Base-by-base conservation (phyloP, 345 rosid species). In the Gossypium raimondii region DNA sequence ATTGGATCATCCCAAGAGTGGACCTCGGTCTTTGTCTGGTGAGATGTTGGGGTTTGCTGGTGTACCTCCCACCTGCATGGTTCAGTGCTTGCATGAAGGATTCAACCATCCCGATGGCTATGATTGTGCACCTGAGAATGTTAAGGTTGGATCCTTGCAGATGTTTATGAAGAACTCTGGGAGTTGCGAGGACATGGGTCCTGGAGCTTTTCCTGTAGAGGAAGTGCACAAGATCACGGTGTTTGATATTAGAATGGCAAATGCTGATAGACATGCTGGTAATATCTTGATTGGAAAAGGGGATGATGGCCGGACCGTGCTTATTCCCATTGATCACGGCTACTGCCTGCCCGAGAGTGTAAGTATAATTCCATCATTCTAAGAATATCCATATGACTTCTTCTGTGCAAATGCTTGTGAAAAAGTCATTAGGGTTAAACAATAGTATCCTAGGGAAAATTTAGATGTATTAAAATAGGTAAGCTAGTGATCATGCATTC, bases 311-410 rank as follows among this genome's bases (percentile, higher is more conserved):
- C 81, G 68, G 80, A 87, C 82, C 3, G 60, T 81, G 60, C 93
- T 94, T 25, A 89, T 89, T 66, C 98, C 98, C 29, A 94, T 94
- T 77, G 98, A 94, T 80, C 98, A 94, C 78, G 98, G 97, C 74
- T 94, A 94, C 79, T 92, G 98, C 85, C 80, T 94, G 80, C 98
- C 98, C 0, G 95, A 86, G 53, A 88, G 76, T 68, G 98, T 92
- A 77, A 91, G 98, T 78, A 56, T 70, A 34, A 34, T 34, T 34
- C 11, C 77, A 29, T 73, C 27, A 57, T 56, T 27, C n/a, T 72
- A 45, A 18, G 66, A 48, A 24, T 53, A 20, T 10, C 48, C 48
- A 45, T 45, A 8, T 45, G 11, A 45, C 11, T 9, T 10, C 48
- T 45, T 9, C 11, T 45, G 11, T 45, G 48, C 48, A 45, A 34